These are phyloP conservation scores for Alternaria ventricosa DNA, from an alignment of 2,329 filamentous ascomycete species.

Conservation along the genomic window DNA sequence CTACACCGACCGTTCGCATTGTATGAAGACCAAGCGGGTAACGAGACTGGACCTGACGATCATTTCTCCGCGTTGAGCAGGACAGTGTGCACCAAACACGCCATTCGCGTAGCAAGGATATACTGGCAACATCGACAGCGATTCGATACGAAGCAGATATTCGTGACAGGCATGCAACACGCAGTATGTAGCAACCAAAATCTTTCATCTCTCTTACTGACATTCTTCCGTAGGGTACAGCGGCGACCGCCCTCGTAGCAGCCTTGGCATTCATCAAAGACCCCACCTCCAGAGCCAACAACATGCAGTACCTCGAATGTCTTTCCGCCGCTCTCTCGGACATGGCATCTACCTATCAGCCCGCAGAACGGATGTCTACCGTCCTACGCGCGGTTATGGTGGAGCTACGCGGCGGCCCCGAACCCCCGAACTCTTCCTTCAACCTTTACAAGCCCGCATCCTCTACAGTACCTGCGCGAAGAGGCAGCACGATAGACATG, in stretches of 20 bases:
- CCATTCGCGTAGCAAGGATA: conserved; percentile 60
- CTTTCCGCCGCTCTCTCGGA: conserved; percentile 60
- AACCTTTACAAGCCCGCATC: conserved; percentile 36
- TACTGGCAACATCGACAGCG: conserved; percentile 63
- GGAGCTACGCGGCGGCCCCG: conserved; percentile 49
- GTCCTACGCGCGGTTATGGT: conserved; percentile 61
- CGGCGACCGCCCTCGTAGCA: conserved; percentile 62
- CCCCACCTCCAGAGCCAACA: conserved; percentile 47
- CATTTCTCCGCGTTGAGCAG: conserved; percentile 57
- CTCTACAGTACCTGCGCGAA: conserved; percentile 37
- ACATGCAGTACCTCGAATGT: conserved; percentile 61
- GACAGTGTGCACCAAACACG: conserved; percentile 62
- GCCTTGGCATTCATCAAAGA: conserved; percentile 52
- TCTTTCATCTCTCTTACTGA: background rate
- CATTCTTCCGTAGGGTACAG: conserved; percentile 52
- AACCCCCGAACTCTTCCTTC: conserved; percentile 15
- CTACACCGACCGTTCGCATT: conserved; percentile 62
- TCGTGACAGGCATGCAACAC: conserved; percentile 61
- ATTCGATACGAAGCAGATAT: conserved; percentile 60
- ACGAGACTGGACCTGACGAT: conserved; percentile 47
- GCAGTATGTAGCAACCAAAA: conserved; percentile 38
- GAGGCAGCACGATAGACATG: conserved; percentile 33
- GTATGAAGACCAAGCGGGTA: conserved; percentile 53
- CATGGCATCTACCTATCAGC: conserved; percentile 61
- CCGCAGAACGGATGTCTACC: conserved; percentile 61